Conservation (phyloP, 2,329 filamentous ascomycete species). For the Phaeosphaeriaceae sp. region DNA sequence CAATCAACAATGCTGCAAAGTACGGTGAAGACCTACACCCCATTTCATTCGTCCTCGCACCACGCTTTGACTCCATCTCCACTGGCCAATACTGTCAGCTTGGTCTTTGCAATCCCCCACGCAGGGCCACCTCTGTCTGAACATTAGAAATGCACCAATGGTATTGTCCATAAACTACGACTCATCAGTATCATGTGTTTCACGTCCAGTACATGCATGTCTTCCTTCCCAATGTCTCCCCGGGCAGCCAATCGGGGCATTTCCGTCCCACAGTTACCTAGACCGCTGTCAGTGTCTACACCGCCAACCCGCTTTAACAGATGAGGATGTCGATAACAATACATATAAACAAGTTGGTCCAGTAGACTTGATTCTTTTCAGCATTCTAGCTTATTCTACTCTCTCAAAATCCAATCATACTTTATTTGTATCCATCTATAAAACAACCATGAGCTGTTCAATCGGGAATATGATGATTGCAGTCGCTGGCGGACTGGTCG, state of each 20-base stretch:
- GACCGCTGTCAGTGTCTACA: conserved; percentile 1
- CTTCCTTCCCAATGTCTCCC: neutral
- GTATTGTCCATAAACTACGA: neutral
- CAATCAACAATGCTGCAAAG: neutral
- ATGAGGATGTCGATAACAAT: neutral
- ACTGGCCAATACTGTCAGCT: neutral
- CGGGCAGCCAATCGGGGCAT: neutral
- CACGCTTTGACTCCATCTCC: neutral
- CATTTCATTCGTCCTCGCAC: neutral
- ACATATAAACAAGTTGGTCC: neutral
- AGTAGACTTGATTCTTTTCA: neutral
- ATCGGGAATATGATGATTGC: conserved; percentile 7
- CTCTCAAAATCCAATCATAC: neutral
- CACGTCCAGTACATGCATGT: neutral
- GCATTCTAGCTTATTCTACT: neutral
- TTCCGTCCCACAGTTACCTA: conserved; percentile 2
- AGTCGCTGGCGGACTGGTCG: conserved; percentile 3
- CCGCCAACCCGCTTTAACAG: neutral
- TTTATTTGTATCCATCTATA: neutral
- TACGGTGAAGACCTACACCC: neutral
- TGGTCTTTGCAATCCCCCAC: neutral
- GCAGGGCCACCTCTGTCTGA: neutral
- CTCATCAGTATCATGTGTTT: neutral
- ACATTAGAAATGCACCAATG: neutral
- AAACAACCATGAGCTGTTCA: conserved; percentile 3